phyloP scores from a whole-genome alignment of 768 basidiomycete species.

The Boletus pseudo-olivaceus region DNA sequence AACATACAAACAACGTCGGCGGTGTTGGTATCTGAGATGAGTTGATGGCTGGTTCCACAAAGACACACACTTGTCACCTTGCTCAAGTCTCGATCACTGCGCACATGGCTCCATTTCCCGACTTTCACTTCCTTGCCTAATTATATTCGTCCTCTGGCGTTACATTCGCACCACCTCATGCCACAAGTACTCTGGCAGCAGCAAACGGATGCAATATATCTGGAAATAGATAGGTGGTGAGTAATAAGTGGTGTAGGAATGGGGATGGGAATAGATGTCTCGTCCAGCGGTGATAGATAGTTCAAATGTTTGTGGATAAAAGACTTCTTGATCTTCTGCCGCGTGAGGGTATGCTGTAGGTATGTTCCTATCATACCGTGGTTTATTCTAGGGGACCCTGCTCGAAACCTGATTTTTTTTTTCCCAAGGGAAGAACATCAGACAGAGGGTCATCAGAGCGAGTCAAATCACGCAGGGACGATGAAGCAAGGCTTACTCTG shows the following conservation, averaged over 20 bases:
- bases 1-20: neutral
- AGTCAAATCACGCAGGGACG: neutral
- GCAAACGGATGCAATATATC: constrained; percentile 6
- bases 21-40: neutral
- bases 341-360: constrained; percentile 13
- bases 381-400: neutral
- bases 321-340: constrained; percentile 6
- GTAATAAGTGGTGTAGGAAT: neutral
- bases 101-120: constrained; percentile 2
- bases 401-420: neutral
- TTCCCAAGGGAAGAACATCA: neutral
- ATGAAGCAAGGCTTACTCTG: neutral
- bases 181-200: neutral
- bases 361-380: neutral
- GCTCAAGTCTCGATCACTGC: constrained; percentile 2
- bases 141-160: constrained; percentile 6
- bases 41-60: neutral
- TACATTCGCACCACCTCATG: neutral
- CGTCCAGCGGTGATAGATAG: constrained; percentile 11
- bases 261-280: constrained; percentile 9
- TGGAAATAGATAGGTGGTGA: constrained; percentile 14
- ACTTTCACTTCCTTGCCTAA: neutral
- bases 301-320: neutral
- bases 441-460: neutral
- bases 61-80: neutral